phyloP scores from a whole-genome alignment of 257 asterid species.

The Forsythia viridissima region DNA sequence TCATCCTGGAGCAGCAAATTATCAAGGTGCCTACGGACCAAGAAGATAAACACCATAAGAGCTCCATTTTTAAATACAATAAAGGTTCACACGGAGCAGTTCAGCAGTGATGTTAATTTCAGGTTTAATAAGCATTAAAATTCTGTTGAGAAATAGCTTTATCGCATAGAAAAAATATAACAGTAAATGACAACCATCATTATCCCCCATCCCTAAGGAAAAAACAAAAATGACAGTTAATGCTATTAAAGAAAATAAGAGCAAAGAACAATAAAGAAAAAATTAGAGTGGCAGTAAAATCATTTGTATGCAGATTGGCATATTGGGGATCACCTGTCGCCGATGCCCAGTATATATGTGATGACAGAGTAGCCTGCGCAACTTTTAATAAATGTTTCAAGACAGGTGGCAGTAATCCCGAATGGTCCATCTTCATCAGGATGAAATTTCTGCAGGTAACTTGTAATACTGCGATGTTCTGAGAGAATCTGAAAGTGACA shows the following conservation, averaged over 20 bases:
- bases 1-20: constrained; percentile 94
- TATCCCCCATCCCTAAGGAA: not conserved
- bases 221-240: not conserved
- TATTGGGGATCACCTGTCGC: constrained; percentile 72
- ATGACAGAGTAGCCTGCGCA: constrained; percentile 99
- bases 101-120: not conserved
- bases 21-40: constrained; percentile 84
- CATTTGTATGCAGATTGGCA: constrained; percentile 3
- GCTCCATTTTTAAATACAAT: constrained; percentile 12
- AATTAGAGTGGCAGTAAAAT: not conserved
- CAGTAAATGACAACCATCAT: not conserved
- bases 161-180: not conserved
- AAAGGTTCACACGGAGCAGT: constrained; percentile 2
- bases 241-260: not conserved
- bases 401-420: constrained; percentile 91
- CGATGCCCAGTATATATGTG: constrained; percentile 95
- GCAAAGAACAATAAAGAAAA: not conserved
- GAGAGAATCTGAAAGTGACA: constrained; percentile 75
- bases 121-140: not conserved
- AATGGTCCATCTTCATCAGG: constrained; percentile 93
- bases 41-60: constrained; percentile 23
- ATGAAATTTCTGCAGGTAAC: constrained; percentile 92
- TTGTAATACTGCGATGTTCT: constrained; percentile 92
- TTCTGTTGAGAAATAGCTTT: not conserved
- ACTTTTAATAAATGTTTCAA: constrained; percentile 94